Evolutionary conservation across 2,329 filamentous ascomycete genomes (phyloP).

Genomic region (Penicillium hesseltinei): DNA sequence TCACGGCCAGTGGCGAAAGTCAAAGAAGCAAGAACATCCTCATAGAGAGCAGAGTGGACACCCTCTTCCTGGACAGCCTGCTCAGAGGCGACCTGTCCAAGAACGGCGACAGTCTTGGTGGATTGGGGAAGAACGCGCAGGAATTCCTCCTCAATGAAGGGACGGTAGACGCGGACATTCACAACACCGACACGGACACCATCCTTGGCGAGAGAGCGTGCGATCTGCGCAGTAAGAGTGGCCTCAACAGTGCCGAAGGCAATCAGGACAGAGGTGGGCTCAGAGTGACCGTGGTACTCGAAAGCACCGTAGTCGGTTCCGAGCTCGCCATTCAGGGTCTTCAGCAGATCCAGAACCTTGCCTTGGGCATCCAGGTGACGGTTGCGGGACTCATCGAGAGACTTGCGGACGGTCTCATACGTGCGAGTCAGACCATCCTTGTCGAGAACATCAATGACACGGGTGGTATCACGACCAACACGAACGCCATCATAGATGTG

Average conservation of each 20-base stretch:
- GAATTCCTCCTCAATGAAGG: constrained; percentile 94
- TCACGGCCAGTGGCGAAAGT: constrained; percentile 71
- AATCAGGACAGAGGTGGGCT: constrained; percentile 79
- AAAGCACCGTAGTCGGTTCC: constrained; percentile 91
- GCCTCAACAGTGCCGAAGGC: constrained; percentile 91
- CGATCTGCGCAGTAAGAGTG: constrained; percentile 79
- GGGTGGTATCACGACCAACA: constrained; percentile 76
- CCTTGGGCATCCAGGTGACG: constrained; percentile 69
- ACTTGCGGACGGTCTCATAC: constrained; percentile 65
- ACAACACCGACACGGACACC: constrained; percentile 81
- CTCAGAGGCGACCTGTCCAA: constrained; percentile 81
- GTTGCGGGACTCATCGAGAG: constrained; percentile 62
- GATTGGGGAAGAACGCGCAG: constrained; percentile 74
- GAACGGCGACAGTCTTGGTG: constrained; percentile 72
- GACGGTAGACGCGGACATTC: constrained; percentile 89
- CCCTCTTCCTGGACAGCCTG: constrained; percentile 70
- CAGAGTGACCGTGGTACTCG: constrained; percentile 84
- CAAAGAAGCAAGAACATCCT: constrained; percentile 83
- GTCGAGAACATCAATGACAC: constrained; percentile 78
- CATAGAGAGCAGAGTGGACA: constrained; percentile 80
- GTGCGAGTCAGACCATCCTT: constrained; percentile 66
- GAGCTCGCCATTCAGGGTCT: constrained; percentile 81
- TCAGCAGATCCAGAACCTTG: constrained; percentile 68
- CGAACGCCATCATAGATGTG: constrained; percentile 87
- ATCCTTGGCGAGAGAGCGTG: constrained; percentile 66